Evolutionary conservation across 2,329 filamentous ascomycete genomes (phyloP).

Genomic region (Hypoxylon sp.): DNA sequence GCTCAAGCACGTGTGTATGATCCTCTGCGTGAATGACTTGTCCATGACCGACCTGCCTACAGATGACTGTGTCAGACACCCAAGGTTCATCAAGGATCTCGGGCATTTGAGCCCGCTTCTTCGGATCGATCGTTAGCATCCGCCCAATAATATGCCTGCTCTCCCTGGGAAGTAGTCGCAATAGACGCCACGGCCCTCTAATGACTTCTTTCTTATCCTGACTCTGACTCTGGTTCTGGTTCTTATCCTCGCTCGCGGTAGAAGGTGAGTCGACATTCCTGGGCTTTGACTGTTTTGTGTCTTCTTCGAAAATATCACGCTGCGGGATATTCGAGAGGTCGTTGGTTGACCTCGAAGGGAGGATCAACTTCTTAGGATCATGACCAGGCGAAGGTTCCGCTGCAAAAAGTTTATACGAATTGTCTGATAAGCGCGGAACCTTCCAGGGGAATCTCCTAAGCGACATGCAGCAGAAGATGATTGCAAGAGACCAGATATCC

Average conservation of each 20-base stretch:
- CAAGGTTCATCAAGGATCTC: slow-evolving; percentile 91
- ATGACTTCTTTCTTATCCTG: slow-evolving; percentile 80
- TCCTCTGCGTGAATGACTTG: slow-evolving; percentile 79
- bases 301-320: slow-evolving; percentile 57
- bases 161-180: slow-evolving; percentile 89
- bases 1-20: slow-evolving; percentile 89
- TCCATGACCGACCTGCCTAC: slow-evolving; percentile 80
- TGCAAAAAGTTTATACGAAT: slow-evolving; percentile 94
- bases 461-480: slow-evolving; percentile 99
- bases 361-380: slow-evolving; percentile 68
- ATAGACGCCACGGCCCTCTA: slow-evolving; percentile 90
- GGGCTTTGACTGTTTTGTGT: slow-evolving; percentile 51
- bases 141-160: slow-evolving; percentile 89
- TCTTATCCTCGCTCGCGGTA: slow-evolving; percentile 52
- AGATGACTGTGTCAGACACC: slow-evolving; percentile 88
- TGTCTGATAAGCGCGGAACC: slow-evolving; percentile 89
- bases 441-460: slow-evolving; percentile 97
- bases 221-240: slow-evolving; percentile 44
- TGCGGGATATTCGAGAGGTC: slow-evolving; percentile 59
- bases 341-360: slow-evolving; percentile 62
- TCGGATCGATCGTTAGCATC: slow-evolving; percentile 93
- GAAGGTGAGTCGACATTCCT: slow-evolving; percentile 46
- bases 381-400: slow-evolving; percentile 84
- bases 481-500: slow-evolving; percentile 98
- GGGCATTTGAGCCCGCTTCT: slow-evolving; percentile 83